These are phyloP conservation scores for Debaryomyces tyrocola DNA, from an alignment of 805 yeast species.

Conservation along the genomic window DNA sequence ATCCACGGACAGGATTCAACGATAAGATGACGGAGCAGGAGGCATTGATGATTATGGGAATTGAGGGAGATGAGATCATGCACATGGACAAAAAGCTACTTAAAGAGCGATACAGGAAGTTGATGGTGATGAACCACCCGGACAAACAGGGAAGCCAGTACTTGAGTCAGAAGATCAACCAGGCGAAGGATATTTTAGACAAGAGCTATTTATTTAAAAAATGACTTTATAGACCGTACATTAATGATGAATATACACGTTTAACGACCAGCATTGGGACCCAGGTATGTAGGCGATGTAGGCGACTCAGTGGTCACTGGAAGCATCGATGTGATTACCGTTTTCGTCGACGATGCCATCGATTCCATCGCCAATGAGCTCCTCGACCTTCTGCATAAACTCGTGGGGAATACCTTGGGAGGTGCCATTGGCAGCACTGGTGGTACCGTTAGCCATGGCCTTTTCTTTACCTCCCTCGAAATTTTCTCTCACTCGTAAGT, in stretches of 20 bases:
- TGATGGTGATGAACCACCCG: slow-evolving; percentile 44
- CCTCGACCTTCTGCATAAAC: slow-evolving; percentile 4
- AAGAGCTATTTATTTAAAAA: slow-evolving; percentile 35
- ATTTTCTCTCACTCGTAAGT: slow-evolving; percentile 70
- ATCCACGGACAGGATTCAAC: slow-evolving; percentile 34
- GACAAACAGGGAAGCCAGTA: slow-evolving; percentile 42
- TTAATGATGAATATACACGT: neutral
- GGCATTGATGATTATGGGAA: slow-evolving; percentile 41
- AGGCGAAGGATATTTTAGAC: slow-evolving; percentile 43
- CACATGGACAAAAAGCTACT: slow-evolving; percentile 35
- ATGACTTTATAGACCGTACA: slow-evolving; percentile 1
- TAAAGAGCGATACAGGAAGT: slow-evolving; percentile 34
- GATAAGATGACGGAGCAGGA: slow-evolving; percentile 44
- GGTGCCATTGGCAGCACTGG: neutral
- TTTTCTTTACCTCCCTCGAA: slow-evolving; percentile 70
- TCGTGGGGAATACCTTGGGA: slow-evolving; percentile 1
- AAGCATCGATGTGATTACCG: neutral
- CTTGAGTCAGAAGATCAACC: slow-evolving; percentile 41
- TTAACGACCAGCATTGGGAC: neutral
- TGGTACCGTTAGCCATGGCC: slow-evolving; percentile 12
- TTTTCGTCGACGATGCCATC: neutral
- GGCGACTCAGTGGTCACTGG: neutral
- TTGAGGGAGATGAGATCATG: slow-evolving; percentile 40
- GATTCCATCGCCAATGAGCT: slow-evolving; percentile 5
- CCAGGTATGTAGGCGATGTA: neutral